These are phyloP conservation scores for Ceratocystis lukuohia DNA, from an alignment of 2,329 filamentous ascomycete genomes.

Conservation along the genomic window DNA sequence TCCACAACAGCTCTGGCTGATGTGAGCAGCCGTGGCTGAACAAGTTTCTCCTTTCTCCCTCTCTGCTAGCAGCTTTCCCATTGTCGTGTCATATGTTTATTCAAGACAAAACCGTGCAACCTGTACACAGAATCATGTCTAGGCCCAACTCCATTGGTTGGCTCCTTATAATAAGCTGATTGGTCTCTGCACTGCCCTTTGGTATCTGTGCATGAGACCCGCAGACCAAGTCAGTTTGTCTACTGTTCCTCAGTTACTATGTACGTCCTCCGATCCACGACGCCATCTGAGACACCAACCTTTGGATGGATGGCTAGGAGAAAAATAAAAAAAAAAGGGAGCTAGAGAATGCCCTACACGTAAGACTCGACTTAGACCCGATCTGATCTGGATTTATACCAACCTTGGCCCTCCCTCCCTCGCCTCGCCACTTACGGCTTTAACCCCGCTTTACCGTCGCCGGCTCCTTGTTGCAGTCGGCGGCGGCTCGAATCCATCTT, in stretches of 20 bases:
- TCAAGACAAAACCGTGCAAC: no score
- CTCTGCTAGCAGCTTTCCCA: no score
- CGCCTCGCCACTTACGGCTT: neutral
- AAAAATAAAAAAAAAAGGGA: neutral
- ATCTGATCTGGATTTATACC: neutral
- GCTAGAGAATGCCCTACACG: neutral
- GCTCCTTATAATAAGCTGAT: neutral
- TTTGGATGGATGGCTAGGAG: neutral
- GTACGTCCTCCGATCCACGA: neutral
- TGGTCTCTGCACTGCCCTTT: neutral
- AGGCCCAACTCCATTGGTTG: no score
- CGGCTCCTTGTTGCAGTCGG: constrained; percentile 11
- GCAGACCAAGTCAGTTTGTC: neutral
- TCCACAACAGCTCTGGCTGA: no score
- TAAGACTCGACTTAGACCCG: neutral
- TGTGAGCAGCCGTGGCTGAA: no score
- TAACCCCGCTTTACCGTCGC: neutral
- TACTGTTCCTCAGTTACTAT: neutral
- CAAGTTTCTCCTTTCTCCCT: no score
- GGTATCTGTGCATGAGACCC: neutral
- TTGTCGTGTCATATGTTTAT: no score
- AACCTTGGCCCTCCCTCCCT: neutral
- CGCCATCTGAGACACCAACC: neutral
- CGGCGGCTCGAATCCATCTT: constrained; percentile 44
- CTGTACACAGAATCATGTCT: no score